Evolutionary conservation across 192 early-diverging fungal genomes (phyloP), one percentile per base, ranked within the genome.

Genomic region (Gamsiella multidivaricata): DNA sequence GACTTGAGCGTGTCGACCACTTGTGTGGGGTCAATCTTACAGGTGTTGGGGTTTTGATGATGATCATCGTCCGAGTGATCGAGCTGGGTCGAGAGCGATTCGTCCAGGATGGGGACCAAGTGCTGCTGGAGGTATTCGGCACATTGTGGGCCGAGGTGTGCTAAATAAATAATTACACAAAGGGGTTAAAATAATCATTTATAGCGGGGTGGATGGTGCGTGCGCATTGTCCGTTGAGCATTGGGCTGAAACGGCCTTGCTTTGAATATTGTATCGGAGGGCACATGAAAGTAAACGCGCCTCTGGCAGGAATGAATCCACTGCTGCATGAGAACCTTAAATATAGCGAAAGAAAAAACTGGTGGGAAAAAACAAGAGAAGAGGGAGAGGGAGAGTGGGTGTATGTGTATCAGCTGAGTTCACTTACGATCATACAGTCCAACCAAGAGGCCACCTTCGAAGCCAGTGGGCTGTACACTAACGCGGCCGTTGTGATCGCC

Each of bases 381-480:
- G 7, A 1, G 23, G 11, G 7, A 60, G 12, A 45, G 28, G 20
- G 39, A 45, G n/a, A n/a, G n/a, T n/a, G n/a, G n/a, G n/a, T n/a
- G n/a, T n/a, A n/a, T n/a, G n/a, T n/a, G n/a, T n/a, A n/a, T n/a
- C n/a, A n/a, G n/a, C n/a, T 22, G 3, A 33, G 6, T 28, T 3
- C 5, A 76, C 73, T 68, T 76, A 69, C 73, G 73, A 58, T 78
- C 73, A 52, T 78, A 78, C 12, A 78, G 37, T 57, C 73, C 73
- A 2, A 78, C 73, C 14, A 78, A 31, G 18, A 78, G 65, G 17
- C 73, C 73, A 34, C 73, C 73, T 45, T 78, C 73, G 50, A 78
- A 78, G 18, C 73, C 61, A 10, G 73, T 78, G 20, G 73, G 73
- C 31, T 69, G 73, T 12, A 78, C 59, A 31, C 64, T 67, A 37